Conservation (phyloP, 225 moss, liverwort and hornwort genomes). For the Straminergon stramineum region DNA sequence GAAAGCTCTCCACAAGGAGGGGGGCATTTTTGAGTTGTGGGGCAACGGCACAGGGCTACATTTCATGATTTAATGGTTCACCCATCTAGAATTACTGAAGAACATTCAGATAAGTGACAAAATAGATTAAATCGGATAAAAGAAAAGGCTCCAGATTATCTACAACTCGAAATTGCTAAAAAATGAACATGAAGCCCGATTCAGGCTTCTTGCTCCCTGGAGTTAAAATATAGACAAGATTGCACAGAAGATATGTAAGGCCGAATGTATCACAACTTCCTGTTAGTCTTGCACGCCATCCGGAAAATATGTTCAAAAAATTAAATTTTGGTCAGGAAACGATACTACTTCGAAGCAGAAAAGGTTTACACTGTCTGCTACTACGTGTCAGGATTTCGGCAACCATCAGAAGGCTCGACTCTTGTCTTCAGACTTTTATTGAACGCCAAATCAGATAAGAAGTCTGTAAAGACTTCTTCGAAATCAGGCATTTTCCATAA, state of each 20-base stretch:
- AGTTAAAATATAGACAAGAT: background rate
- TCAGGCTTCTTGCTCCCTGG: background rate
- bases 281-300: background rate
- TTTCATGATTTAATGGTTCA: no score
- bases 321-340: background rate
- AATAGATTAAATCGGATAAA: background rate
- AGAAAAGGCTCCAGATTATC: background rate
- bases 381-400: background rate
- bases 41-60: no score
- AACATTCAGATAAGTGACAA: background rate
- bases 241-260: background rate
- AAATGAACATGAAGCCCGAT: background rate
- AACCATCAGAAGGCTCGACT: background rate
- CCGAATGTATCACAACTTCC: background rate
- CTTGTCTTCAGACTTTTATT: background rate
- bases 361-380: background rate
- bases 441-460: slow-evolving; percentile 12
- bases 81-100: background rate
- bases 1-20: no score
- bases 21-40: no score
- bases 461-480: slow-evolving; percentile 26
- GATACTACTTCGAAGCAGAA: background rate
- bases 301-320: slow-evolving; percentile 4
- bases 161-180: background rate
- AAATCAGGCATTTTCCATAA: slow-evolving; percentile 44